Evolutionary conservation across 2,329 filamentous ascomycete species (phyloP).

Genomic region (Endothia cerciana): DNA sequence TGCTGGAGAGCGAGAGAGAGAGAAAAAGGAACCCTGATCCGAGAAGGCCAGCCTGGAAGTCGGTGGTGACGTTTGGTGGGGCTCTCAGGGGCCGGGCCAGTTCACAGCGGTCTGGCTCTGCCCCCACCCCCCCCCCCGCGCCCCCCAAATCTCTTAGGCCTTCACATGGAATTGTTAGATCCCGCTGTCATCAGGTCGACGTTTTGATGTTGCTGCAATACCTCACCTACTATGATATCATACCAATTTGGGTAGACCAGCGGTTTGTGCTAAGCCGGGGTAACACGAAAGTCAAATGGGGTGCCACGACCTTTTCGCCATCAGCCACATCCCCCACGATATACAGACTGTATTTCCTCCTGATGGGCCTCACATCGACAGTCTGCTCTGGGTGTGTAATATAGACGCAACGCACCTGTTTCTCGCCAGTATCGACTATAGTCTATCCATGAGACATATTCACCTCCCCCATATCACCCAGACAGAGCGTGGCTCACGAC

Average conservation of each 20-base stretch:
- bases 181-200: neutral
- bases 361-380: too few species aligned
- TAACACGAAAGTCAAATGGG: neutral
- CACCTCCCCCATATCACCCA: too few species aligned
- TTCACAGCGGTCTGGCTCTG: constrained; percentile 6
- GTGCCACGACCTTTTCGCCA: neutral
- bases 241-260: neutral
- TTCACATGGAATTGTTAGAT: neutral
- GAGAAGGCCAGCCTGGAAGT: constrained; percentile 8
- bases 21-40: constrained; percentile 5
- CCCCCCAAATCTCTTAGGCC: constrained; percentile 10
- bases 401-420: too few species aligned
- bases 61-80: constrained; percentile 15
- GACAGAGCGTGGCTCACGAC: too few species aligned
- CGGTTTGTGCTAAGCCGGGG: neutral
- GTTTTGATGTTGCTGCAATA: neutral
- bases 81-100: constrained; percentile 6
- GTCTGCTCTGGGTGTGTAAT: too few species aligned
- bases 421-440: too few species aligned
- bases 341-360: neutral
- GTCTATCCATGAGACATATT: too few species aligned
- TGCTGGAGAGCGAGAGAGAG: too few species aligned
- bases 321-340: neutral
- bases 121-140: too few species aligned
- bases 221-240: neutral